Evolutionary conservation across 176 grass and related monocot species (phyloP), one percentile per base, ranked within the genome.

Genomic region (Guadua angustifolia): DNA sequence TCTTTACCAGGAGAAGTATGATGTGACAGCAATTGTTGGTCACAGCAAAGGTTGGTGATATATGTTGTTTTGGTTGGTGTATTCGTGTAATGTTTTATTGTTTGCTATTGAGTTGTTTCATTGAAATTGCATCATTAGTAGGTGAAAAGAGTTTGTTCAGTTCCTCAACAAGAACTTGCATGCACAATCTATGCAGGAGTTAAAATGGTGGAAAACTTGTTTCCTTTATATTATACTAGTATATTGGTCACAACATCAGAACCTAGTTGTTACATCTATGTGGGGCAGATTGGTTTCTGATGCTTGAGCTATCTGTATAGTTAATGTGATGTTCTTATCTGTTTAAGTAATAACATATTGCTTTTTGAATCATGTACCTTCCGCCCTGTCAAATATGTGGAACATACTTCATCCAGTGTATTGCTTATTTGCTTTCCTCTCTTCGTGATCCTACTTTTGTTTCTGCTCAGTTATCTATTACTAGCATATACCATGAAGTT

Each of bases 11-110:
- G 80, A 88, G 17, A 92, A 90, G n/a, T 88, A 87, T 82, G 90
- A 90, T 73, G 77, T 90, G 58, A 74, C 72, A 56, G 85, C 90
- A 65, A 88, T 95, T 83, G 63, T 92, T 86, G 93, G 93, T 22
- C 93, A 95, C 56, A 95, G 88, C 82, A 97, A 97, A 89, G 94
- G 94, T 97, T 44, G 40, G 65, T 78, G 71, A 57, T 32, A 44
- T 82, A 21, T 25, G 12, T 82, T 6, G 7, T 55, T 64, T 64
- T 61, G 42, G 38, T 77, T 85, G 44, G 44, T 70, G n/a, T 76
- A 39, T n/a, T 47, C 0, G 3, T 69, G 62, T 36, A 60, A 22
- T 35, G 39, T 40, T 40, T 40, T 40, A 50, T 61, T 77, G n/a
- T 69, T 71, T 71, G 5, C 5, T 50, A 24, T 82, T 47, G 73